These are phyloP conservation scores for Umbelopsis vinacea DNA, from an alignment of 192 early-diverging fungal genomes.

Conservation along the genomic window DNA sequence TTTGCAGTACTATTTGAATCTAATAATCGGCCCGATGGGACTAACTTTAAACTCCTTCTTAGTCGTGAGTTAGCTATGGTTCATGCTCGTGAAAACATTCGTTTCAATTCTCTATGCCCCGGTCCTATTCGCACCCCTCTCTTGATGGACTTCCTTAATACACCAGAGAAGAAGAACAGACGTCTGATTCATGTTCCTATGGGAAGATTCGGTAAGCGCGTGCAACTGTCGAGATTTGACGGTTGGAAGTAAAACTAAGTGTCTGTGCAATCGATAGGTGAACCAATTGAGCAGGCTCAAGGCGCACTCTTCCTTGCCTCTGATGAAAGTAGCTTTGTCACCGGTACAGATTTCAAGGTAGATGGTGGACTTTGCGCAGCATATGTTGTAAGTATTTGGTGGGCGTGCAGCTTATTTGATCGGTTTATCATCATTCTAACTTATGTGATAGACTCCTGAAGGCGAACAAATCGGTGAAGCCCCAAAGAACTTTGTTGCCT, in stretches of 20 bases:
- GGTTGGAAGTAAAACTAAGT: background rate
- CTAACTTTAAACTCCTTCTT: slow-evolving; percentile 9
- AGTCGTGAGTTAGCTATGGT: slow-evolving; percentile 80
- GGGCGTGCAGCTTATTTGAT: background rate
- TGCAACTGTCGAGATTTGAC: background rate
- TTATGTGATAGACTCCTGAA: slow-evolving; percentile 45
- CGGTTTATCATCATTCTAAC: background rate
- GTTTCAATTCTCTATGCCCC: slow-evolving; percentile 82
- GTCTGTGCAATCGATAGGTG: slow-evolving; percentile 45
- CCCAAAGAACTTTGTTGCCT: slow-evolving; percentile 37
- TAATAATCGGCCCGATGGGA: background rate
- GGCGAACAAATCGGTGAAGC: slow-evolving; percentile 39
- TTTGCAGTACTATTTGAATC: background rate
- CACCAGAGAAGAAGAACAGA: slow-evolving; percentile 82
- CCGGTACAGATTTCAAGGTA: slow-evolving; percentile 81
- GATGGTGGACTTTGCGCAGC: slow-evolving; percentile 83
- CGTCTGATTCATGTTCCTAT: slow-evolving; percentile 81
- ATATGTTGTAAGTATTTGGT: slow-evolving; percentile 59
- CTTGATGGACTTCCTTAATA: slow-evolving; percentile 84
- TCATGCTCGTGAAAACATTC: slow-evolving; percentile 87
- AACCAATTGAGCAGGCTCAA: slow-evolving; percentile 86
- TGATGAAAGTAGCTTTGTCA: slow-evolving; percentile 77
- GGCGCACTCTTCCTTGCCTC: slow-evolving; percentile 83
- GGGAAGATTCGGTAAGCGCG: slow-evolving; percentile 73
- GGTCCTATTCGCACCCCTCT: slow-evolving; percentile 80